Conservation (phyloP, 225 moss, liverwort and hornwort genomes). For the Bryoerythrophyllum caledonicum region DNA sequence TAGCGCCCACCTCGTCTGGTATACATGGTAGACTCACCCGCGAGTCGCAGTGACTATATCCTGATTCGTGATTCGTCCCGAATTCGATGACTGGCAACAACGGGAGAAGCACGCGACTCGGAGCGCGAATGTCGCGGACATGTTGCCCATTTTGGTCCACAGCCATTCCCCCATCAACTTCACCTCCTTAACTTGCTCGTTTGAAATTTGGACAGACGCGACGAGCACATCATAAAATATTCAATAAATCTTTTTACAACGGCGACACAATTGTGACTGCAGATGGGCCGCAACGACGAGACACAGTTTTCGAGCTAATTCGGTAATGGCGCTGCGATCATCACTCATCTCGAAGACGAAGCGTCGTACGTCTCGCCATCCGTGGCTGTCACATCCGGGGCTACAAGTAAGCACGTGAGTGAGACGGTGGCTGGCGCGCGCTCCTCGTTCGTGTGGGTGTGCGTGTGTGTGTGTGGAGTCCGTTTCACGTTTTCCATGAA, state of each 20-base stretch:
- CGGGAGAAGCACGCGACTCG: background rate
- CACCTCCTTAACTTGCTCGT: background rate
- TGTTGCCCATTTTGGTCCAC: background rate
- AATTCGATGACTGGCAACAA: background rate
- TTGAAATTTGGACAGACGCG: background rate
- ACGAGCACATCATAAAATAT: background rate
- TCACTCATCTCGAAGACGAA: background rate
- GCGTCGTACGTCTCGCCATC: conserved; percentile 1
- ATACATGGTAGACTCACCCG: background rate
- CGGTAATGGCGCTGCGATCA: conserved; percentile 8
- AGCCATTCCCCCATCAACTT: background rate
- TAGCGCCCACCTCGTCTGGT: too few relatives aligned
- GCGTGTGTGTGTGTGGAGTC: conserved; percentile 13
- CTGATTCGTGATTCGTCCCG: background rate
- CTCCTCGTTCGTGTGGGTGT: conserved; percentile 2
- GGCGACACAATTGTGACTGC: background rate
- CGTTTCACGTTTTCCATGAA: conserved; percentile 14
- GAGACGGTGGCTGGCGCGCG: conserved; percentile 14
- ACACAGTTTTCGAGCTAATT: background rate
- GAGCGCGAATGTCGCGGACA: background rate
- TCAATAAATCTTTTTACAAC: background rate
- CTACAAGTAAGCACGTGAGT: background rate
- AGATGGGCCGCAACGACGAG: background rate
- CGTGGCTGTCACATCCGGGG: too few relatives aligned
- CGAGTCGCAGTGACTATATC: background rate